Evolutionary conservation across 208 protist genomes (phyloP).

Genomic region (Porcisia deanei): DNA sequence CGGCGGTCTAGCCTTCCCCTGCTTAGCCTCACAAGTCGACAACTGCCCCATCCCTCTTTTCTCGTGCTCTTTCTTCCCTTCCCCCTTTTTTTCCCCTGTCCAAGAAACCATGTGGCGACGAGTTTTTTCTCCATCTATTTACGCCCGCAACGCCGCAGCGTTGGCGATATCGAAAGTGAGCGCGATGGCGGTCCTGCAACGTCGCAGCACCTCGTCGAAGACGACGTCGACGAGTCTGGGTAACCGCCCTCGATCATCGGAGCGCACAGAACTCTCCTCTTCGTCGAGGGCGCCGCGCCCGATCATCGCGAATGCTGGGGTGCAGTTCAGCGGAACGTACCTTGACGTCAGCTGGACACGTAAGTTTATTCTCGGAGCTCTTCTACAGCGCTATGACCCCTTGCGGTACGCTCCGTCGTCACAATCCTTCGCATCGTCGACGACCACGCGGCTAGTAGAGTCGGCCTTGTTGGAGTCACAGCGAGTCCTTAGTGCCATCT

Average conservation of each 20-base stretch:
- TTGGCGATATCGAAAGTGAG: neutral
- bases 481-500: constrained; percentile 54
- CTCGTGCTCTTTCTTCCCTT: neutral
- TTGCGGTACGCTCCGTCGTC: constrained; percentile 1
- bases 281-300: constrained; percentile 3
- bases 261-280: neutral
- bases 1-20: too few relatives aligned
- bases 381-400: constrained; percentile 75
- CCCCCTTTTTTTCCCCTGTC: neutral
- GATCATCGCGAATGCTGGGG: constrained; percentile 5
- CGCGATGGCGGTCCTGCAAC: neutral
- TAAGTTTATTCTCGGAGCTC: constrained; percentile 75
- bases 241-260: neutral
- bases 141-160: neutral
- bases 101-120: constrained; percentile 5
- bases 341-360: constrained; percentile 64
- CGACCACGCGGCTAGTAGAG: constrained; percentile 28
- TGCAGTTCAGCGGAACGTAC: constrained; percentile 75
- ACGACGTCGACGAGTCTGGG: neutral
- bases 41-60: too few relatives aligned
- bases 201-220: neutral
- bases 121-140: neutral
- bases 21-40: too few relatives aligned
- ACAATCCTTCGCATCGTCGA: neutral
- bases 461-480: constrained; percentile 61